Conservation (phyloP, 108 stramenopile species). For the Nitzschia inconspicua region DNA sequence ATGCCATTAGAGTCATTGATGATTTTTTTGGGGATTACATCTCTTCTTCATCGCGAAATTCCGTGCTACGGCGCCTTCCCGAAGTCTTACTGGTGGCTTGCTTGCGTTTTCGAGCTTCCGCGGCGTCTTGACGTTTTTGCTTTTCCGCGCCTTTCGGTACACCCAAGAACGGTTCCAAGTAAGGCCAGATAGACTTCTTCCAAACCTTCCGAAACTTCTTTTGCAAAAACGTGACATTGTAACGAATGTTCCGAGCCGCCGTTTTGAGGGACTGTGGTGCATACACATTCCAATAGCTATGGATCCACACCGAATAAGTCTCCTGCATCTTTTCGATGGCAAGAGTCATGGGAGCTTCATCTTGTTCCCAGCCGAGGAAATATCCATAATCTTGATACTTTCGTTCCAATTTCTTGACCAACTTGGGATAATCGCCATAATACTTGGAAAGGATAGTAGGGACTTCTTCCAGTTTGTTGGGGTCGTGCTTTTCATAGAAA, state of each 20-base stretch:
- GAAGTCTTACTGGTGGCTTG: slow-evolving; percentile 18
- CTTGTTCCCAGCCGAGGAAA: slow-evolving; percentile 88
- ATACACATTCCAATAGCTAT: slow-evolving; percentile 66
- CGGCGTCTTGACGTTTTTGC: slow-evolving; percentile 79
- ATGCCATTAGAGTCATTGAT: too few relatives aligned
- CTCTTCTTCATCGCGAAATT: too few relatives aligned
- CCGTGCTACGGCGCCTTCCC: slow-evolving; percentile 14
- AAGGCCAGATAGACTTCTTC: slow-evolving; percentile 81
- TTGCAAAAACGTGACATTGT: slow-evolving; percentile 64
- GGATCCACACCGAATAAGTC: slow-evolving; percentile 44
- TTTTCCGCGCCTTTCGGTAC: slow-evolving; percentile 68
- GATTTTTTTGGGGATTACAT: too few relatives aligned
- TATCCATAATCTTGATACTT: slow-evolving; percentile 92
- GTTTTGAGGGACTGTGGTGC: slow-evolving; percentile 72
- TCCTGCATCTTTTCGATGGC: slow-evolving; percentile 70
- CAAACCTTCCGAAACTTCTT: slow-evolving; percentile 67
- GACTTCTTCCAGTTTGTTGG: slow-evolving; percentile 73
- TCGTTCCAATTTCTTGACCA: slow-evolving; percentile 81
- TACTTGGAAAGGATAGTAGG: slow-evolving; percentile 76
- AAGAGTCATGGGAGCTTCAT: slow-evolving; percentile 73
- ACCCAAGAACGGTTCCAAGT: slow-evolving; percentile 76
- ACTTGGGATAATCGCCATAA: slow-evolving; percentile 86
- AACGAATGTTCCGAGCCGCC: slow-evolving; percentile 69
- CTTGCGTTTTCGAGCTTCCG: slow-evolving; percentile 47
- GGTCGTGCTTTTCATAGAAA: slow-evolving; percentile 93